These are phyloP conservation scores for Sugiyamaella valdiviana DNA, from an alignment of 805 yeast species.

Conservation along the genomic window DNA sequence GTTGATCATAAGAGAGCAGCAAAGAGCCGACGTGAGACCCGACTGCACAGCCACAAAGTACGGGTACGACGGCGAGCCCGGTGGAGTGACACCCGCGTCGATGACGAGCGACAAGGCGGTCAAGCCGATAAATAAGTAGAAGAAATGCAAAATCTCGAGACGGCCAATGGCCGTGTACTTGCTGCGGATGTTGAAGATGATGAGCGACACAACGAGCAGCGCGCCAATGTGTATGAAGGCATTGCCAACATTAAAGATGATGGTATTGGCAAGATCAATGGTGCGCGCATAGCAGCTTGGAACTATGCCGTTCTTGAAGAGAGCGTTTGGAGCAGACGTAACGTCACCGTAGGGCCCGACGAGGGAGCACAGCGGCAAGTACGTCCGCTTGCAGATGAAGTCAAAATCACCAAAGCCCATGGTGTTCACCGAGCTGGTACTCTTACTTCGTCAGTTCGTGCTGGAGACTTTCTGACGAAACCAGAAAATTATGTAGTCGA, in stretches of 20 bases:
- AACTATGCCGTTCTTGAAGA: conserved; percentile 50
- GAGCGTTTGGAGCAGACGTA: conserved; percentile 2
- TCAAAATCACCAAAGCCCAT: conserved; percentile 68
- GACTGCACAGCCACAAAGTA: conserved; percentile 79
- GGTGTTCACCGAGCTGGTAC: neutral
- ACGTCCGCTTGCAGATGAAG: conserved; percentile 55
- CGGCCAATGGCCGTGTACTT: conserved; percentile 96
- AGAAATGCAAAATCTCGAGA: conserved; percentile 72
- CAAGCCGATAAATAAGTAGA: conserved; percentile 52
- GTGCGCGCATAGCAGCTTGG: conserved; percentile 81
- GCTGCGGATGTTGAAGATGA: conserved; percentile 67
- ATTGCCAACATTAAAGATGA: conserved; percentile 82
- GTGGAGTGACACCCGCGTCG: conserved; percentile 90
- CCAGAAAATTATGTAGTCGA: neutral
- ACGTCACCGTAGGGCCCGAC: conserved; percentile 44
- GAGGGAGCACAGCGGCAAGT: conserved; percentile 76
- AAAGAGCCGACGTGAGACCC: conserved; percentile 65
- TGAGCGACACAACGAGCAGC: conserved; percentile 55
- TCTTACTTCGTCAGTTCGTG: neutral
- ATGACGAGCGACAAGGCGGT: conserved; percentile 66
- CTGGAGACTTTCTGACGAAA: neutral
- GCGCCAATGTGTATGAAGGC: conserved; percentile 80
- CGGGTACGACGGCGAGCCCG: conserved; percentile 66
- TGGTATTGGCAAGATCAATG: conserved; percentile 82
- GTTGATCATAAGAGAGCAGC: conserved; percentile 60